Evolutionary conservation across 2,329 filamentous ascomycete genomes (phyloP), one percentile per base, ranked within the genome.

Genomic region (Pseudopithomyces chartarum): DNA sequence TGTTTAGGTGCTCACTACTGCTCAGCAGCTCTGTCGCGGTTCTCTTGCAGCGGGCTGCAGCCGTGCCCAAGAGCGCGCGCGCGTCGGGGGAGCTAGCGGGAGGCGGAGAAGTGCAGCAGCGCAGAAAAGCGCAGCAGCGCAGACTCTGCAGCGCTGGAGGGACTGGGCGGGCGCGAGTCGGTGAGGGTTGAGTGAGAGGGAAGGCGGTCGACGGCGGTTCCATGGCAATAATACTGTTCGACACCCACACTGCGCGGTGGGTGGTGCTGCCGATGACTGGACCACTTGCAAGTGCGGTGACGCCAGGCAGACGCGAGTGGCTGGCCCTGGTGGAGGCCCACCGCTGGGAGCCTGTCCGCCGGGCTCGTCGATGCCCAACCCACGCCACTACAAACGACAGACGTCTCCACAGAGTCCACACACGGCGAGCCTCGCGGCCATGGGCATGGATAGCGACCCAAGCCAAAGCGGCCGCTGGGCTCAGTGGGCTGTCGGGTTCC

Each of bases 51-150:
- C 43, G 49, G 26, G 57, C 66, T 68, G 68, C 66, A 69, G 52
- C 57, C 52, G 52, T 69, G 68, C 67, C 68, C 65, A 63, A 67
- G 58, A 33, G 50, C 34, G 39, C 44, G 22, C 17, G 26, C 7
- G 38, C n/a, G 6, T 15, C 15, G 38, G 38, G 39, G 54, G 55
- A 48, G 57, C 48, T 46, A 47, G 44, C 50, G 29, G 32, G 38
- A 44, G 49, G 26, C 46, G 8, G 42, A 13, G 22, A 26, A 20
- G n/a, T n/a, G n/a, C n/a, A n/a, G n/a, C n/a, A n/a, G n/a, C n/a
- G n/a, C n/a, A n/a, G n/a, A n/a, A n/a, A n/a, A n/a, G n/a, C n/a
- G n/a, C n/a, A n/a, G n/a, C n/a, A 32, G 19, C 43, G 36, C 38
- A 54, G 36, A 47, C 29, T 55, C 36, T 57, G 54, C 55, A 22